phyloP scores from a whole-genome alignment of 768 basidiomycete genomes.

The Psilocybe cubensis region DNA sequence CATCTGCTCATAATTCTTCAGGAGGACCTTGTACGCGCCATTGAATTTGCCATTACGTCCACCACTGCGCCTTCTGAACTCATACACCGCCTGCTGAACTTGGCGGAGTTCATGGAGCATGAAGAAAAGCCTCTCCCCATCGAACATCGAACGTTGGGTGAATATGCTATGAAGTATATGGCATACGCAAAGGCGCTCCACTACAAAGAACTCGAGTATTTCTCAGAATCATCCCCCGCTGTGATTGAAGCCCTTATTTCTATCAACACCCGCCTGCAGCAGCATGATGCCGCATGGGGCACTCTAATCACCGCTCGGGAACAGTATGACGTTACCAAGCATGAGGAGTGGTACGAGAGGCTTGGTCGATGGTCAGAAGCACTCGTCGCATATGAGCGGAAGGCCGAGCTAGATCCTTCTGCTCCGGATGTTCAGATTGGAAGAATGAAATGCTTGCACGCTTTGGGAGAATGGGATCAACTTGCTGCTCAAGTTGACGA shows the following conservation, averaged over 20 bases:
- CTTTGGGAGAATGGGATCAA: conserved; percentile 96
- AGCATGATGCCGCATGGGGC: conserved; percentile 98
- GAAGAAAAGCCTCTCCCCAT: conserved; percentile 96
- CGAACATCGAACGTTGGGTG: conserved; percentile 90
- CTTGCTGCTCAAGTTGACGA: conserved; percentile 86
- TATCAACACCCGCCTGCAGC: conserved; percentile 95
- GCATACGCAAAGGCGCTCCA: conserved; percentile 98
- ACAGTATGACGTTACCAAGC: conserved; percentile 88
- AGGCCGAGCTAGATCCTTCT: conserved; percentile 73
- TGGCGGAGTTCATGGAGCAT: conserved; percentile 99
- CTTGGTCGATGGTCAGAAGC: conserved; percentile 97
- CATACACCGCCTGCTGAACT: conserved; percentile 87
- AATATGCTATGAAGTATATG: conserved; percentile 90
- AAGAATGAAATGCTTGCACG: conserved; percentile 94
- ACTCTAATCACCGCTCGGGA: conserved; percentile 89
- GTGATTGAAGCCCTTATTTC: conserved; percentile 95
- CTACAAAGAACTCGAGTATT: conserved; percentile 98
- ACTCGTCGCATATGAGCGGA: conserved; percentile 80
- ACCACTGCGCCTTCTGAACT: conserved; percentile 81
- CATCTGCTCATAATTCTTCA: conserved; percentile 33
- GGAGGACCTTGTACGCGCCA: conserved; percentile 93
- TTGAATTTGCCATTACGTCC: conserved; percentile 85
- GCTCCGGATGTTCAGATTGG: conserved; percentile 83
- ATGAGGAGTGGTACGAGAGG: conserved; percentile 98
- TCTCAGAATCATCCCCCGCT: conserved; percentile 85